phyloP scores from a whole-genome alignment of 441 rosid genomes.

The Populus hybrid region DNA sequence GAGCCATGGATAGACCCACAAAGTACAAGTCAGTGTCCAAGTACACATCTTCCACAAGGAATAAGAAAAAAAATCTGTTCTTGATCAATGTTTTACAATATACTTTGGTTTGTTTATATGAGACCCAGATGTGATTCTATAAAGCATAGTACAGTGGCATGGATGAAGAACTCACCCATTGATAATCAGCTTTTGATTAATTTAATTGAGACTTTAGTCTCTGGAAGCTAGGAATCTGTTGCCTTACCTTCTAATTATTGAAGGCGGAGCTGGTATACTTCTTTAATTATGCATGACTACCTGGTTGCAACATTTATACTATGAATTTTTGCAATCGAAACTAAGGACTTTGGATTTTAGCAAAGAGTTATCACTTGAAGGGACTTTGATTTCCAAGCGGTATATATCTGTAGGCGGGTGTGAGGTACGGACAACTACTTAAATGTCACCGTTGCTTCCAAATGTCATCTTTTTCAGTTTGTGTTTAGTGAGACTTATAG shows the following conservation, averaged over 20 bases:
- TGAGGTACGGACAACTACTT: neutral
- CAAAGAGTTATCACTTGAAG: neutral
- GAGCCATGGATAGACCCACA: neutral
- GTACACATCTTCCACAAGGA: neutral
- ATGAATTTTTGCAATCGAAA: neutral
- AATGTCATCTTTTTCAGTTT: neutral
- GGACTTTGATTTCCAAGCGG: neutral
- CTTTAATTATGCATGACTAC: neutral
- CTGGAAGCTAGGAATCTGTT: neutral
- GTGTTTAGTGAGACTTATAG: neutral
- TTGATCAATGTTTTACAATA: neutral
- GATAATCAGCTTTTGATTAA: neutral
- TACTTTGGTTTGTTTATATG: neutral
- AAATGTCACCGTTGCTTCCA: neutral
- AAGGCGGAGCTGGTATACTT: neutral
- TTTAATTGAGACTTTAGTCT: neutral
- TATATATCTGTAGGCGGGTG: neutral
- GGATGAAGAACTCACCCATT: neutral
- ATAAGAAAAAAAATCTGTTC: neutral
- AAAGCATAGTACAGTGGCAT: neutral
- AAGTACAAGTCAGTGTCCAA: neutral
- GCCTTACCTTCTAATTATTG: neutral
- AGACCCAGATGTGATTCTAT: neutral
- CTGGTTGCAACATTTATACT: neutral
- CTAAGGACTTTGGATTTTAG: neutral